Evolutionary conservation across 345 rosid species (phyloP).

Genomic region (Chamaenerion angustifolium): DNA sequence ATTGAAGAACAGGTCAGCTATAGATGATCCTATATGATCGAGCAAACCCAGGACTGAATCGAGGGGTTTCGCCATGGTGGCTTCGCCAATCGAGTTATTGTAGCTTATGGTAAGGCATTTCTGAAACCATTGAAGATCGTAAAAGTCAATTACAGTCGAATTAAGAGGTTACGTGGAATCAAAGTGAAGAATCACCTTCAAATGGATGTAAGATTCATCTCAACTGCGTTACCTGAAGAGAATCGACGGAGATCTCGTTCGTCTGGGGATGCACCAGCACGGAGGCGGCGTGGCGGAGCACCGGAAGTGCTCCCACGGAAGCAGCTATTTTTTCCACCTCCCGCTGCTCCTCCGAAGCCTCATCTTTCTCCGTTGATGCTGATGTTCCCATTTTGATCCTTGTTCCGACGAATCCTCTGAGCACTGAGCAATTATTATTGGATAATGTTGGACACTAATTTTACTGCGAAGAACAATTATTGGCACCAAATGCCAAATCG

Average conservation of each 20-base stretch:
- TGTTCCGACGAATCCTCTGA: not conserved
- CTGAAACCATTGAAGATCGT: constrained; percentile 21
- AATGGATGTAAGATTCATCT: not conserved
- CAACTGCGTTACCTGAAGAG: constrained; percentile 39
- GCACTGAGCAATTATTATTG: too few species aligned
- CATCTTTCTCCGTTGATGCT: constrained; percentile 39
- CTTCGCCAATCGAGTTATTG: constrained; percentile 26
- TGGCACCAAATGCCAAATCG: too few species aligned
- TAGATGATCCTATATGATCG: constrained; percentile 50
- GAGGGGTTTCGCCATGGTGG: constrained; percentile 9
- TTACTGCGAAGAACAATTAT: too few species aligned
- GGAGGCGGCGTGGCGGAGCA: constrained; percentile 48
- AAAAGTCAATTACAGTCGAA: not conserved
- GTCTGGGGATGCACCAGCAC: constrained; percentile 48
- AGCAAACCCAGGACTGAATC: constrained; percentile 36
- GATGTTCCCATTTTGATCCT: constrained; percentile 53
- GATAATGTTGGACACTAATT: too few species aligned
- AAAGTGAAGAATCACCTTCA: too few species aligned
- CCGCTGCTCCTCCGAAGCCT: constrained; percentile 27
- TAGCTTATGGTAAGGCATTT: constrained; percentile 40
- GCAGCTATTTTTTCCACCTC: constrained; percentile 60
- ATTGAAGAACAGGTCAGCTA: constrained; percentile 48
- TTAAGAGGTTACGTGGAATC: not conserved
- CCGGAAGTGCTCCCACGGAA: constrained; percentile 57
- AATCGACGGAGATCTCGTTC: constrained; percentile 28